phyloP scores from a whole-genome alignment of 2,329 filamentous ascomycete species.

The Microdochium nivale region DNA sequence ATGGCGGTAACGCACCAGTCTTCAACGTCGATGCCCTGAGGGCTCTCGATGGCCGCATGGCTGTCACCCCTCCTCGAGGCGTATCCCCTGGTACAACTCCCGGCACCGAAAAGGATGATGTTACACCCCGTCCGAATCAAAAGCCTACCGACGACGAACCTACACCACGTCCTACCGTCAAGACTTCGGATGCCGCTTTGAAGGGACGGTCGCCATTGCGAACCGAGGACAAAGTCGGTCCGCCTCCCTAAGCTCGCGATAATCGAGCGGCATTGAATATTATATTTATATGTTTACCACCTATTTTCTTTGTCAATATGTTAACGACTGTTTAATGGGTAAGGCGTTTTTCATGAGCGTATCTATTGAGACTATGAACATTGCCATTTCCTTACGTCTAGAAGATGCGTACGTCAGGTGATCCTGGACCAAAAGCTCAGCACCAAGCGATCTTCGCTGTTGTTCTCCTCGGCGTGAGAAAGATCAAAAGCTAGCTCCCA shows the following conservation, averaged over 20 bases:
- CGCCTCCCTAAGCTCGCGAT: too few relatives aligned
- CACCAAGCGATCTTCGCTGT: too few relatives aligned
- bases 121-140: conserved; percentile 30
- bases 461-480: too few relatives aligned
- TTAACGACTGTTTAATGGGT: not conserved
- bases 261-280: not conserved
- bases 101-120: conserved; percentile 23
- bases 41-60: conserved; percentile 8
- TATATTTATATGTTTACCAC: not conserved
- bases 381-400: not conserved
- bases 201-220: not conserved
- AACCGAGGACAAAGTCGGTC: too few relatives aligned
- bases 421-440: too few relatives aligned
- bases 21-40: conserved; percentile 8
- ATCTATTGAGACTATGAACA: not conserved
- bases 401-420: not conserved
- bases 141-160: conserved; percentile 19
- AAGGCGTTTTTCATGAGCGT: not conserved
- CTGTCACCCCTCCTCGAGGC: conserved; percentile 21
- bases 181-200: not conserved
- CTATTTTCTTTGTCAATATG: not conserved
- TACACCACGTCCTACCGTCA: conserved; percentile 27
- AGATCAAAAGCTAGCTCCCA: too few relatives aligned
- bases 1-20: conserved; percentile 20
- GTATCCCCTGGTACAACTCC: conserved; percentile 7